Evolutionary conservation across 345 rosid genomes (phyloP), one percentile per base, ranked within the genome.

Genomic region (Populus euphratica): DNA sequence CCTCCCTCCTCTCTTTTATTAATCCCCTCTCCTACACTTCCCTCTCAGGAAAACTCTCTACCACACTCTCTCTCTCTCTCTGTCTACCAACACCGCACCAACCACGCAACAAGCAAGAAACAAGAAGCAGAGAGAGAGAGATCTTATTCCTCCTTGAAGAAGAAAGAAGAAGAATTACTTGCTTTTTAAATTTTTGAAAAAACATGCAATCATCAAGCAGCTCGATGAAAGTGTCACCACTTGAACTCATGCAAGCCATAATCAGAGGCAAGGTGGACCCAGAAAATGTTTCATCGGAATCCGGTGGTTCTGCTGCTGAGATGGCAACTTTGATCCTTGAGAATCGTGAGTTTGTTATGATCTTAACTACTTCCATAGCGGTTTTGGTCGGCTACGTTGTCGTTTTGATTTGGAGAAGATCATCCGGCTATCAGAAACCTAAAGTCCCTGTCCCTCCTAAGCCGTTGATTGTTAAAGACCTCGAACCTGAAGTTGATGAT

Each of bases 311-410:
- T 33, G 83, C 72, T 6, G 68, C 71, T 20, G 96, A 88, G 77
- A 77, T 90, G 12, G 80, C 92, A 25, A 71, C 96, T 10, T 5
- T 82, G 70, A 75, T 82, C 10, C 38, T 71, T 1, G 94, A 93
- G 84, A 93, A 92, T 78, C 88, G 91, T 5, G 91, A 94, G 90
- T 75, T 94, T 70, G 90, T 91, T 0, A 86, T 90, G 91, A 70
- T 96, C 43, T 77, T 96, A 2, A 84, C 99, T 11, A 96, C 99
- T 72, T 92, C 98, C 68, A 82, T 96, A 38, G 98, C 99, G 0
- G 93, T 96, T 56, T 79, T 96, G 65, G 81, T 96, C 66, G 99
- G 99, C 16, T 94, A 97, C 79, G 93, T 88, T n/a, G 89, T 94
- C 36, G 85, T 91, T 49, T 84, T 96, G 21, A 69, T 94, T 7